Evolutionary conservation across 306 rosid species (phyloP).

Genomic region (Echinosophora koreensis): DNA sequence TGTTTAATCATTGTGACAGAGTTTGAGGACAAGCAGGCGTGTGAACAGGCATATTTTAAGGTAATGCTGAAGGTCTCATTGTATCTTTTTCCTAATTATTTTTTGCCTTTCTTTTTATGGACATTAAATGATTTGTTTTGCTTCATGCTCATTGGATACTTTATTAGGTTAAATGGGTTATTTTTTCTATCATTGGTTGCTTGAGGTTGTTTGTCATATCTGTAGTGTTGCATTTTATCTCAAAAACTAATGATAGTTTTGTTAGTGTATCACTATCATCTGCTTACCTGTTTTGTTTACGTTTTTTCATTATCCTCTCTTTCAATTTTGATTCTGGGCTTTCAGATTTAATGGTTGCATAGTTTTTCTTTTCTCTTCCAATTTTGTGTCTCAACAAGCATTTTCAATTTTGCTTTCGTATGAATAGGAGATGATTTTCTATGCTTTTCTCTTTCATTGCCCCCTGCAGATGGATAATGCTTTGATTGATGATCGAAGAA

Average conservation of each 20-base stretch:
- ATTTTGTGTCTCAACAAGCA: constrained; percentile 2
- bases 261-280: neutral
- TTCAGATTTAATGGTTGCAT: constrained; percentile 12
- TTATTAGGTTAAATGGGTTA: constrained; percentile 1
- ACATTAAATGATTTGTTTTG: neutral
- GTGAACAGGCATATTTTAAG: constrained; percentile 97
- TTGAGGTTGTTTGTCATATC: neutral
- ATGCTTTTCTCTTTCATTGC: constrained; percentile 27
- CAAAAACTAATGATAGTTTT: constrained; percentile 24
- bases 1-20: constrained; percentile 60
- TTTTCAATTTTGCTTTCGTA: constrained; percentile 18
- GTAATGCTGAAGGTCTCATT: constrained; percentile 54
- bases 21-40: constrained; percentile 74
- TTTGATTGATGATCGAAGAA: constrained; percentile 94
- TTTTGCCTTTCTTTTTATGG: neutral
- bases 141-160: constrained; percentile 32
- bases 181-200: constrained; percentile 24
- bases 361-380: constrained; percentile 15
- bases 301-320: neutral
- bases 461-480: constrained; percentile 92
- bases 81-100: constrained; percentile 18
- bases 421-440: constrained; percentile 10
- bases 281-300: constrained; percentile 38
- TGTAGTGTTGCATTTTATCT: constrained; percentile 34
- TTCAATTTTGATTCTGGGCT: constrained; percentile 21